Conservation (phyloP, 805 yeast genomes). For the Starmerella stigmatis region DNA sequence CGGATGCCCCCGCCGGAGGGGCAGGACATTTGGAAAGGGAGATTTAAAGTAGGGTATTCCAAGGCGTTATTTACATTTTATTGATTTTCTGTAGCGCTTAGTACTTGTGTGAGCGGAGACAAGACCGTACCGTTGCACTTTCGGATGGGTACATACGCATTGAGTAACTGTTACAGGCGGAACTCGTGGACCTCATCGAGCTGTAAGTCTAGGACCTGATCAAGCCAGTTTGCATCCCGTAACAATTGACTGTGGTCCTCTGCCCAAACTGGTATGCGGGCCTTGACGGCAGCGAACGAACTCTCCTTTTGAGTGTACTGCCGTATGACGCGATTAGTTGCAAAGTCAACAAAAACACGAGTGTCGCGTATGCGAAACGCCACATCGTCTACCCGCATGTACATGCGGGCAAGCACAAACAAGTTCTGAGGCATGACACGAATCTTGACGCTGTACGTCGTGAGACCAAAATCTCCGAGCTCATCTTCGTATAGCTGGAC, state of each 20-base stretch:
- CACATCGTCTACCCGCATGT: conserved; percentile 83
- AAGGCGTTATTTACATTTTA: too few species aligned
- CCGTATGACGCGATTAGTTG: conserved; percentile 50
- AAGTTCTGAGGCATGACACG: conserved; percentile 82
- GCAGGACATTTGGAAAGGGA: too few species aligned
- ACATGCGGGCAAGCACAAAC: conserved; percentile 63
- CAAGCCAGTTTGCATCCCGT: conserved; percentile 80
- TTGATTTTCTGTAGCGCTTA: too few species aligned
- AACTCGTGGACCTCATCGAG: neutral
- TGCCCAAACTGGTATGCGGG: conserved; percentile 36
- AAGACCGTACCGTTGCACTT: too few species aligned
- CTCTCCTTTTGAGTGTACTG: conserved; percentile 68
- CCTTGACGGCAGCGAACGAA: conserved; percentile 39
- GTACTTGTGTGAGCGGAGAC: too few species aligned
- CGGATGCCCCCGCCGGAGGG: too few species aligned
- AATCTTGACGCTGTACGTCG: conserved; percentile 64
- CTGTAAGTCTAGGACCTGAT: conserved; percentile 12
- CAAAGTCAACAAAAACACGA: conserved; percentile 69
- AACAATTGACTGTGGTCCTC: conserved; percentile 61
- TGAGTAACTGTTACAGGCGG: neutral
- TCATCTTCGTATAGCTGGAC: conserved; percentile 87
- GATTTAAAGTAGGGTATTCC: too few species aligned
- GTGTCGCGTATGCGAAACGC: conserved; percentile 76
- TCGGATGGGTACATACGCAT: too few species aligned
- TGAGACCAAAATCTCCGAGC: conserved; percentile 89